Evolutionary conservation across 2,329 filamentous ascomycete genomes (phyloP).

Genomic region (Trichophyton schoenleinii): DNA sequence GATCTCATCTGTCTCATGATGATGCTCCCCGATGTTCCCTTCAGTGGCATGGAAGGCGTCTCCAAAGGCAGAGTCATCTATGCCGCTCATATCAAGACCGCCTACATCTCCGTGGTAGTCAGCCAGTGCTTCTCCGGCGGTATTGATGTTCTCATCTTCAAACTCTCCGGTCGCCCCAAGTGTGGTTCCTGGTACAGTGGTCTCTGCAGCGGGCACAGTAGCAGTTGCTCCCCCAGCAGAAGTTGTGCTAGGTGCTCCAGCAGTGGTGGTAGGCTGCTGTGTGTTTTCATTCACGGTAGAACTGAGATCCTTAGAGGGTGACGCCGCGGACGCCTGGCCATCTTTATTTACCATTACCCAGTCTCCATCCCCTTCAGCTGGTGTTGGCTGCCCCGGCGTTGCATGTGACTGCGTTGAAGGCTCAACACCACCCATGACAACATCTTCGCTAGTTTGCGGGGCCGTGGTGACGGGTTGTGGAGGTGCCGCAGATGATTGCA

Average conservation of each 20-base stretch:
- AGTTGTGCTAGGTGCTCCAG: not conserved
- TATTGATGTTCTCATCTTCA: slow-evolving; percentile 39
- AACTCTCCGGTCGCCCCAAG: slow-evolving; percentile 6
- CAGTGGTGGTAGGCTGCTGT: slow-evolving; percentile 5
- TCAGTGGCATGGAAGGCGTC: slow-evolving; percentile 61
- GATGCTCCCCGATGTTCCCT: slow-evolving; percentile 28
- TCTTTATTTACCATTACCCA: slow-evolving; percentile 65
- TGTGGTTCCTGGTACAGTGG: slow-evolving; percentile 10
- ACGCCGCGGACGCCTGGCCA: slow-evolving; percentile 25
- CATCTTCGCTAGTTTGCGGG: slow-evolving; percentile 19
- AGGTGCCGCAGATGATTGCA: not conserved
- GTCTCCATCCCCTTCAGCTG: slow-evolving; percentile 44
- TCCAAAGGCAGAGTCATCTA: slow-evolving; percentile 72
- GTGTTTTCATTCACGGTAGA: not conserved
- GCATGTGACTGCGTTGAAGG: slow-evolving; percentile 20
- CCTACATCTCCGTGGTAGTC: slow-evolving; percentile 51
- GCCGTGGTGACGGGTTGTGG: slow-evolving; percentile 9
- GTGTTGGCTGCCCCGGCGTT: slow-evolving; percentile 37
- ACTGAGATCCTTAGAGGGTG: slow-evolving; percentile 11
- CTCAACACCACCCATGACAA: slow-evolving; percentile 45
- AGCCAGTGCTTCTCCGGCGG: slow-evolving; percentile 58
- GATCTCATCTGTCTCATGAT: slow-evolving; percentile 30
- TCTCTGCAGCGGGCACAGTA: slow-evolving; percentile 33
- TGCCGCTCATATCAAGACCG: slow-evolving; percentile 44
- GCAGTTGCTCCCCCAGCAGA: slow-evolving; percentile 14